Percentiles rank a stretch among this genome's conserved stretches.
phyloP scores from a whole-genome alignment of 495 filamentous ascomycete species.

The Trichoderma gamsii region DNA sequence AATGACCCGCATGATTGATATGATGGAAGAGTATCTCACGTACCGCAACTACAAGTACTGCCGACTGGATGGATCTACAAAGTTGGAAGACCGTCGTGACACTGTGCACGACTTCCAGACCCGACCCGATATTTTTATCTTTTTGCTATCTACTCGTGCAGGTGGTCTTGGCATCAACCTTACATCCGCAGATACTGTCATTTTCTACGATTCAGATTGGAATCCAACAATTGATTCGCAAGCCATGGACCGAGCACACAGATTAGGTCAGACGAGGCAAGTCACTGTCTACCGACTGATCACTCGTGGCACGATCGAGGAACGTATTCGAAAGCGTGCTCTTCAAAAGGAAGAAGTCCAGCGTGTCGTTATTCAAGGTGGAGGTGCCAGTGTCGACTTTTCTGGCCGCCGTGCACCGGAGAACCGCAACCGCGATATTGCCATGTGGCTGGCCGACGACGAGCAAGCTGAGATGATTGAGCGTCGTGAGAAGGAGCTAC shows the following conservation, averaged over 20 bases:
- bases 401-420: slow-evolving; percentile 76
- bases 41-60: slow-evolving; percentile 99
- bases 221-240: slow-evolving; percentile 98
- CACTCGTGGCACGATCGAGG: slow-evolving; percentile 94
- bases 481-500: slow-evolving; percentile 75
- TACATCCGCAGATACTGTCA: slow-evolving; percentile 86
- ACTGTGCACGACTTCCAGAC: slow-evolving; percentile 96
- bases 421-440: slow-evolving; percentile 91
- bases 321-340: slow-evolving; percentile 95
- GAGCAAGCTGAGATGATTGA: slow-evolving; percentile 90
- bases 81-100: slow-evolving; percentile 92
- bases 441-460: slow-evolving; percentile 93
- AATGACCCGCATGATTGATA: slow-evolving; percentile 99
- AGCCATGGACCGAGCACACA: slow-evolving; percentile 98
- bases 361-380: slow-evolving; percentile 93
- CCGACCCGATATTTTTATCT: slow-evolving; percentile 88
- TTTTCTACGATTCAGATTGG: slow-evolving; percentile 99
- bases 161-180: slow-evolving; percentile 98
- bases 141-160: slow-evolving; percentile 90
- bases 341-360: slow-evolving; percentile 99
- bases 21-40: slow-evolving; percentile 98
- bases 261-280: slow-evolving; percentile 91
- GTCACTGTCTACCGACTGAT: slow-evolving; percentile 97
- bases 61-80: slow-evolving; percentile 94
- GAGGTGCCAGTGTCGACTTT: slow-evolving; percentile 78